Percentiles rank a stretch among this genome's conserved stretches.
Conservation (phyloP, 164 flowering plant genomes). For the Magnolia kwangsiensis region DNA sequence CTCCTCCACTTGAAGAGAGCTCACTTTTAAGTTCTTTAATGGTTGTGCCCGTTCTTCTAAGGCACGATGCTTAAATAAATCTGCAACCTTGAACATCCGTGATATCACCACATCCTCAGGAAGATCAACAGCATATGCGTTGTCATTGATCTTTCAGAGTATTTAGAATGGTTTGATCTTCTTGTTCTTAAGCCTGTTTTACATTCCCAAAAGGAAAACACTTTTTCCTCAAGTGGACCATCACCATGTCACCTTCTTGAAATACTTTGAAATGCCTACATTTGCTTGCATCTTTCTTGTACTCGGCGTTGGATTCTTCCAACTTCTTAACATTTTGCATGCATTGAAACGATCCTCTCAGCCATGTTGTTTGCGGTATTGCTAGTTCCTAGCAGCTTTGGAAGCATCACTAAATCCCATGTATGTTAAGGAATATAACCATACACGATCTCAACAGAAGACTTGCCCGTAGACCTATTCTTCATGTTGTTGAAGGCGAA, state of each 20-base stretch:
- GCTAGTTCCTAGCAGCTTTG: not conserved
- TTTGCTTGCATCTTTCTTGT: not conserved
- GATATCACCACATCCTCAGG: not conserved
- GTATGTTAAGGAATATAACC: not conserved
- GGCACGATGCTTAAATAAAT: not conserved
- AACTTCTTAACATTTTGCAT: not conserved
- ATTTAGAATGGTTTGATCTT: not conserved
- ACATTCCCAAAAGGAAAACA: not conserved
- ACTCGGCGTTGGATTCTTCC: not conserved
- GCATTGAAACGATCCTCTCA: not conserved
- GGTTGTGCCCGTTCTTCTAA: not conserved
- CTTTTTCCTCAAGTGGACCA: not conserved
- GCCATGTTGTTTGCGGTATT: not conserved
- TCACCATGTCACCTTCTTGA: not conserved
- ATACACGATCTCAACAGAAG: not conserved
- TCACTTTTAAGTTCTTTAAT: not conserved
- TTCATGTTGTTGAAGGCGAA: not conserved
- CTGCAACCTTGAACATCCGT: not conserved
- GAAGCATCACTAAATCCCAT: not conserved
- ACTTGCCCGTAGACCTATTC: not conserved
- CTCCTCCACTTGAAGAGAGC: not conserved
- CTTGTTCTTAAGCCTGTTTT: constrained; percentile 4
- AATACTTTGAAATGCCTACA: not conserved
- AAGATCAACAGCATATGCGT: not conserved
- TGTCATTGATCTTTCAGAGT: not conserved